A percentile compares a stretch with the other conserved stretches of the same genome.
Evolutionary conservation across 2,329 filamentous ascomycete species (phyloP).

Genomic region (Hirsutella minnesotensis): DNA sequence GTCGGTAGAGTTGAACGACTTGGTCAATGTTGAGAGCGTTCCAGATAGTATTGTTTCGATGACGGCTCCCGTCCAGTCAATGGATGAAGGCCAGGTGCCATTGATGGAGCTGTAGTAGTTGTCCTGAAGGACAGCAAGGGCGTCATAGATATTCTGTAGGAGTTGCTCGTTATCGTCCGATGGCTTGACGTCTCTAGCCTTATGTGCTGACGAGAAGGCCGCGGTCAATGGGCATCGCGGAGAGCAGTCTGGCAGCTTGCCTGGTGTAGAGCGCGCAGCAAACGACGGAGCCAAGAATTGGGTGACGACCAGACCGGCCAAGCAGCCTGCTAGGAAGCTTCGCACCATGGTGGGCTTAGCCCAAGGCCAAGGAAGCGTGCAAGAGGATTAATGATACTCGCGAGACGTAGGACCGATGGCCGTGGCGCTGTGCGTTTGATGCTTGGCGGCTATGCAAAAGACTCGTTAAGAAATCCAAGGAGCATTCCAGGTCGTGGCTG

Average conservation of each 20-base stretch:
- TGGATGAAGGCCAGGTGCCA: conserved; percentile 73
- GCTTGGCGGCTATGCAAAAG: no score
- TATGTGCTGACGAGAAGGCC: background rate
- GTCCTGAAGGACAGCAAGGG: conserved; percentile 65
- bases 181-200: background rate
- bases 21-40: conserved; percentile 58
- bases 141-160: conserved; percentile 42
- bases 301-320: background rate
- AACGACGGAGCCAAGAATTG: background rate
- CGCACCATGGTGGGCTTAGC: background rate
- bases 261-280: background rate
- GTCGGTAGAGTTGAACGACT: conserved; percentile 22
- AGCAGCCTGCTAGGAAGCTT: background rate
- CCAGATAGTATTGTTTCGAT: conserved; percentile 69
- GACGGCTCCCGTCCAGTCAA: conserved; percentile 91
- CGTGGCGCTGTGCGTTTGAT: no score
- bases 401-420: background rate
- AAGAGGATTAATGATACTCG: background rate
- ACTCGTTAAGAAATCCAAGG: no score
- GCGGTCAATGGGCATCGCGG: background rate
- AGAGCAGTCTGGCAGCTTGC: background rate
- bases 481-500: no score
- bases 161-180: conserved; percentile 6
- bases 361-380: background rate
- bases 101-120: conserved; percentile 66